These are phyloP conservation scores for Podaxis carcinomalis DNA, from an alignment of 768 basidiomycete species.

Conservation along the genomic window DNA sequence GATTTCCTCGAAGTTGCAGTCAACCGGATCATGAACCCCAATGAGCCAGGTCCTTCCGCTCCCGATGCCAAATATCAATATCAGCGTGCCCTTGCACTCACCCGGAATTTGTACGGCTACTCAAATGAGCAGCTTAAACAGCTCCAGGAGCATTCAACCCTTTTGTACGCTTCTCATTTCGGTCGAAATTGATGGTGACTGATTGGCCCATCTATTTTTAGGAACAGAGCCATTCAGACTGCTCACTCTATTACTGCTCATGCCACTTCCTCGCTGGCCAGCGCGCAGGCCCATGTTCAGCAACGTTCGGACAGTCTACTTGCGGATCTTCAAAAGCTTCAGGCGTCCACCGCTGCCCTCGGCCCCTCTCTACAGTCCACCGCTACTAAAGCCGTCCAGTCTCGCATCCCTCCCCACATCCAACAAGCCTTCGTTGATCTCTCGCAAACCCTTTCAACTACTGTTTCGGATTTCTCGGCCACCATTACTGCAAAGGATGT, in stretches of 20 bases:
- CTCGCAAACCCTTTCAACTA: constrained; percentile 35
- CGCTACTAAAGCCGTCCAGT: constrained; percentile 25
- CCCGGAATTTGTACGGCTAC: constrained; percentile 58
- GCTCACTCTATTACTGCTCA: constrained; percentile 59
- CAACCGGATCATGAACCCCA: constrained; percentile 37
- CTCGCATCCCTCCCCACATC: constrained; percentile 53
- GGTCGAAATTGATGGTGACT: constrained; percentile 1
- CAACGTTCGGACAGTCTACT: constrained; percentile 64
- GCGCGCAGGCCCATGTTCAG: constrained; percentile 55
- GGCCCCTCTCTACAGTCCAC: constrained; percentile 37
- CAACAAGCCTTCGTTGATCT: constrained; percentile 57
- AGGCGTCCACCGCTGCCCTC: constrained; percentile 51
- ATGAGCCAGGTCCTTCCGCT: constrained; percentile 41
- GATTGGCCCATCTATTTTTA: constrained; percentile 19
- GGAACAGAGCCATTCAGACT: constrained; percentile 67
- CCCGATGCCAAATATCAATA: constrained; percentile 69
- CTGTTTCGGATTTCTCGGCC: constrained; percentile 47
- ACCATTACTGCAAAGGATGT: constrained; percentile 52
- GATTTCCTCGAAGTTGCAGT: constrained; percentile 65
- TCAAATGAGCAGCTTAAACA: constrained; percentile 71
- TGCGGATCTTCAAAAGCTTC: constrained; percentile 60
- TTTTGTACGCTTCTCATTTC: constrained; percentile 45
- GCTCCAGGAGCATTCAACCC: constrained; percentile 57
- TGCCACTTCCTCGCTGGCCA: constrained; percentile 51
- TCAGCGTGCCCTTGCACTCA: constrained; percentile 66